phyloP scores from a whole-genome alignment of 1,284 basidiomycete species.

The Ceratorhiza oryzae-sativae region DNA sequence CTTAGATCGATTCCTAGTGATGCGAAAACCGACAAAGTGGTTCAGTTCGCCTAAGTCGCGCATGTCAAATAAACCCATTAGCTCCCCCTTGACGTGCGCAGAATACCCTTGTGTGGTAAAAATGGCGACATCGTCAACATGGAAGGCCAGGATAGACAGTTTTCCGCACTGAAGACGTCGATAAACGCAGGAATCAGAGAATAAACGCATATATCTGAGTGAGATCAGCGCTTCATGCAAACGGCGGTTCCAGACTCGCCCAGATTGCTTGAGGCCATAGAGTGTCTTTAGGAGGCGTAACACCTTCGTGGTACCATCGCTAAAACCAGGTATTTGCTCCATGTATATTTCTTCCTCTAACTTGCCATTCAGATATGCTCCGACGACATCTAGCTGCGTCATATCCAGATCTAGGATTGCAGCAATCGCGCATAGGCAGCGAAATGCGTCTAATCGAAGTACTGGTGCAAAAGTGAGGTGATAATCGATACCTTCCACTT shows the following conservation, averaged over 20 bases:
- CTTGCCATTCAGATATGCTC: too few relatives aligned
- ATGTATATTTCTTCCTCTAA: too few relatives aligned
- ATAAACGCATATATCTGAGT: constrained; percentile 11
- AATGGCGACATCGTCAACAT: too few relatives aligned
- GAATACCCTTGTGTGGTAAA: too few relatives aligned
- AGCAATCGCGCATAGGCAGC: constrained; percentile 49
- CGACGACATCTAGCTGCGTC: constrained; percentile 49
- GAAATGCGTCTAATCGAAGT: constrained; percentile 1
- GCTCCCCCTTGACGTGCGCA: too few relatives aligned
- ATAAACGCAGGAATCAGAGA: constrained; percentile 12
- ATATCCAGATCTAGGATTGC: constrained; percentile 49
- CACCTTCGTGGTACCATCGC: background rate
- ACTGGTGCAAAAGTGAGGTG: too few relatives aligned
- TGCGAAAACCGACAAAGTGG: constrained; percentile 25
- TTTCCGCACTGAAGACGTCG: background rate
- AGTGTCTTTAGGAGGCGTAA: background rate
- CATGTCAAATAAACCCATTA: too few relatives aligned
- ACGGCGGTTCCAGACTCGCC: background rate
- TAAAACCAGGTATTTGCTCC: constrained; percentile 28
- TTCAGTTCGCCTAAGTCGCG: too few relatives aligned
- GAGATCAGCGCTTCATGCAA: constrained; percentile 2
- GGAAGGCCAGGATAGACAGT: too few relatives aligned
- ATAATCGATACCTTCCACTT: constrained; percentile 8
- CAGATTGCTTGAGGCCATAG: constrained; percentile 15
- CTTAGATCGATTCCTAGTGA: too few relatives aligned